Evolutionary conservation across 164 flowering plant species (phyloP).

Genomic region (Annona squamosa): DNA sequence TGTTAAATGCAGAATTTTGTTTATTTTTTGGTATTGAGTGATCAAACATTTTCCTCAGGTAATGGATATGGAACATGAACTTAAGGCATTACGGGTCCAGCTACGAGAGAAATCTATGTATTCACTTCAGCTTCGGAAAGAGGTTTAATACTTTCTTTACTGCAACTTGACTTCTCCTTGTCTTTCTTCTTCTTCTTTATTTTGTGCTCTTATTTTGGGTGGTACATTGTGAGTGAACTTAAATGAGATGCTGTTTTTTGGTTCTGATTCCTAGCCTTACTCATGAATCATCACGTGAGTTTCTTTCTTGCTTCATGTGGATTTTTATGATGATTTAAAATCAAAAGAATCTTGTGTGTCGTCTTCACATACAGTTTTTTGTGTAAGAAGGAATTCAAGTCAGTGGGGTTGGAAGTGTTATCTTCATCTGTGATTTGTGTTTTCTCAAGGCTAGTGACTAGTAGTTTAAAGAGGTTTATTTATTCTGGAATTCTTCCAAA

Average conservation of each 20-base stretch:
- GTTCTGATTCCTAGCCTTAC: background rate
- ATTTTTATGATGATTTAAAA: background rate
- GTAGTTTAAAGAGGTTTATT: too few species aligned
- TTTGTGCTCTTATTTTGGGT: background rate
- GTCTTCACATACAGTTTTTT: too few species aligned
- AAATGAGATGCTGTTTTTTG: background rate
- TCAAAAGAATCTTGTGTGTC: background rate
- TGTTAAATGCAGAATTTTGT: background rate
- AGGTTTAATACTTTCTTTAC: conserved; percentile 35
- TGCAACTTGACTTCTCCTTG: background rate
- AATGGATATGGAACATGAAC: conserved; percentile 98
- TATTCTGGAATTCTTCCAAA: too few species aligned
- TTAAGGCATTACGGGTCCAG: conserved; percentile 69
- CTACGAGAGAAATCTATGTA: conserved; percentile 71
- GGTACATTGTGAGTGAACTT: background rate
- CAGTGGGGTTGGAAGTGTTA: too few species aligned
- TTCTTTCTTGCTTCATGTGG: background rate
- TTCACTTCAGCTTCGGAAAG: conserved; percentile 75
- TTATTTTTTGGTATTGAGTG: conserved; percentile 2
- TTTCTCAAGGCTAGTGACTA: too few species aligned
- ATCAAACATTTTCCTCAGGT: conserved; percentile 42
- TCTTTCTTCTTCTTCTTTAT: background rate
- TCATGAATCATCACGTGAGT: background rate
- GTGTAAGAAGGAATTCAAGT: too few species aligned
- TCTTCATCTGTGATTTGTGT: too few species aligned